Base-by-base conservation (phyloP, 257 asterid species). In the Penstemon barbatus region DNA sequence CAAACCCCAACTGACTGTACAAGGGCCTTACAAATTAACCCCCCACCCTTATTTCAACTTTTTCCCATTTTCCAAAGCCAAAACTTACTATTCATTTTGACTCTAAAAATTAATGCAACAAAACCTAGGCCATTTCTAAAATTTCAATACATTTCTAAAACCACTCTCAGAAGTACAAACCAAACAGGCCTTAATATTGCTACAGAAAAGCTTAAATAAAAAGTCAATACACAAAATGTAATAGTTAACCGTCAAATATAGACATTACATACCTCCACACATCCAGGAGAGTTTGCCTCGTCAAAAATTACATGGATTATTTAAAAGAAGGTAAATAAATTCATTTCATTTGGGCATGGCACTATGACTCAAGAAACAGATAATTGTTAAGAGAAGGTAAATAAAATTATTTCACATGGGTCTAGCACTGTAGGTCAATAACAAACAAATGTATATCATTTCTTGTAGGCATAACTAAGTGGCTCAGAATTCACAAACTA, bases 281-380 rank as follows among this genome's bases (percentile, higher is more conserved):
- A 78, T 94, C 97, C 61, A 82, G 19, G 5, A 94, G 86, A 0
- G 98, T 94, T 69, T 71, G 91, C 78, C 91, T 80, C 7, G 99
- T 91, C 3, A 48, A 43, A 48, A 36, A 43, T 36, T 42, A 40
- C 11, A 33, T 37, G 39, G 8, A 49, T 49, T 38, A 48, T 9
- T 18, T n/a, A n/a, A n/a, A n/a, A n/a, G n/a, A n/a, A n/a, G n/a
- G n/a, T n/a, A n/a, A 45, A 44, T 41, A 54, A 7, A 9, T 37
- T 19, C 50, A 44, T n/a, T 43, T 45, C 50, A 9, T 51, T 57
- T 51, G 76, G 39, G 38, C 13, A 58, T 39, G 49, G 8, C n/a
- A 57, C 38, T 25, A 42, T 15, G 18, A 43, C 19, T 48, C 5
- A 12, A 12, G 19, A 3, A 19, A 39, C 36, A n/a, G 11, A 15